These are phyloP conservation scores for Neurospora africana DNA, from an alignment of 495 filamentous ascomycete genomes.

Conservation along the genomic window DNA sequence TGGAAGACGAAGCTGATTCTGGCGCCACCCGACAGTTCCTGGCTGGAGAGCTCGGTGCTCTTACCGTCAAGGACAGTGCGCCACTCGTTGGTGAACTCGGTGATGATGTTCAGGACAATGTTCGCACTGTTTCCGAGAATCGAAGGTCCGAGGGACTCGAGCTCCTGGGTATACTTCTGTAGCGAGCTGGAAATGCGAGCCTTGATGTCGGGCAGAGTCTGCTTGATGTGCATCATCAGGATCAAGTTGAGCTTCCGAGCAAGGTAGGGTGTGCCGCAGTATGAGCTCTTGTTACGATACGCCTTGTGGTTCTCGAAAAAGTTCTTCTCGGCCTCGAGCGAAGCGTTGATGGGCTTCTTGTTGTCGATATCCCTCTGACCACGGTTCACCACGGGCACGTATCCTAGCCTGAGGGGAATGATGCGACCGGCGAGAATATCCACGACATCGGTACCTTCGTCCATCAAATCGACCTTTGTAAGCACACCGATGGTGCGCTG, in stretches of 20 bases:
- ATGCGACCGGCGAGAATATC: conserved; percentile 98
- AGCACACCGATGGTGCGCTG: conserved; percentile 98
- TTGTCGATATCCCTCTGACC: conserved; percentile 99
- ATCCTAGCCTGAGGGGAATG: conserved; percentile 89
- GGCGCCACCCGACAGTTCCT: conserved; percentile 90
- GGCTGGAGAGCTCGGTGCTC: conserved; percentile 87
- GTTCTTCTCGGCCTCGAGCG: conserved; percentile 88
- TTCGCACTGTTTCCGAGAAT: conserved; percentile 94
- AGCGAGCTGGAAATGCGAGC: conserved; percentile 83
- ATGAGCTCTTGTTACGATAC: conserved; percentile 95
- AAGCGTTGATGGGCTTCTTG: conserved; percentile 84
- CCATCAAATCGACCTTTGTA: conserved; percentile 99
- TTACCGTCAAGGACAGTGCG: conserved; percentile 92
- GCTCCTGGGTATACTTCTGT: conserved; percentile 80
- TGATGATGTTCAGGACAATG: conserved; percentile 96
- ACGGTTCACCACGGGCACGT: conserved; percentile 97
- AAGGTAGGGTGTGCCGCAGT: conserved; percentile 96
- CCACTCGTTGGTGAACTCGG: conserved; percentile 96
- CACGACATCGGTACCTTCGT: conserved; percentile 97
- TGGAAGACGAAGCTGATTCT: conserved; percentile 99
- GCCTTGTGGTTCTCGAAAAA: conserved; percentile 99
- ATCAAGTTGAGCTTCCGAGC: conserved; percentile 97
- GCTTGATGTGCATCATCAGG: conserved; percentile 99
- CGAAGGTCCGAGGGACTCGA: conserved; percentile 77
- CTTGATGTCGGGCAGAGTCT: conserved; percentile 98